phyloP scores from a whole-genome alignment of 495 filamentous ascomycete genomes.

The Stereocaulon alpinum region DNA sequence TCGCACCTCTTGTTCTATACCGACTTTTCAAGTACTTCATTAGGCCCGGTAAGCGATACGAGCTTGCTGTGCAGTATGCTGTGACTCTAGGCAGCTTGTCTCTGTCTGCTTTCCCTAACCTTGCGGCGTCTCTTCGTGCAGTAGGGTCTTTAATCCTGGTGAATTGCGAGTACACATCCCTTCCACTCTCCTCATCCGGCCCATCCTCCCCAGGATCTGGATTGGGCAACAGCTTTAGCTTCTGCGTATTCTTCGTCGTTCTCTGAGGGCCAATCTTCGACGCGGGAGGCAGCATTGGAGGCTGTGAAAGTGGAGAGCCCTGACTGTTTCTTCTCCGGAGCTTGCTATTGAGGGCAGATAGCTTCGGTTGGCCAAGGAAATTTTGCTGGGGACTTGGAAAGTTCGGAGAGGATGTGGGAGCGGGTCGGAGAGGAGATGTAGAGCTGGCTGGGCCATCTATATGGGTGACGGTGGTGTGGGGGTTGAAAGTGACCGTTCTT shows the following conservation, averaged over 20 bases:
- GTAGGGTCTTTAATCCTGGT: constrained; percentile 95
- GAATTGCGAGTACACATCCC: constrained; percentile 93
- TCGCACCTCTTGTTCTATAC: constrained; percentile 59
- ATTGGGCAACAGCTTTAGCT: constrained; percentile 87
- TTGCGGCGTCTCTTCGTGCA: constrained; percentile 81
- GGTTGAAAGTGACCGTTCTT: constrained; percentile 64
- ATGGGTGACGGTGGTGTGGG: constrained; percentile 49
- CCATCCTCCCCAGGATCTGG: constrained; percentile 70
- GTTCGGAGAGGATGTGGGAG: constrained; percentile 33
- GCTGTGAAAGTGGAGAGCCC: constrained; percentile 46
- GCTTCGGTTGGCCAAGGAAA: constrained; percentile 50
- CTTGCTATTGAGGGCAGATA: constrained; percentile 77
- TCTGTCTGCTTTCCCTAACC: constrained; percentile 86
- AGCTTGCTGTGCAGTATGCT: constrained; percentile 89
- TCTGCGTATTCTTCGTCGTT: constrained; percentile 90
- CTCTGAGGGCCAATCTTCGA: constrained; percentile 89
- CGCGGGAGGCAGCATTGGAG: constrained; percentile 33
- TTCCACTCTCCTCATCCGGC: constrained; percentile 75
- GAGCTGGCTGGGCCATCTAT: constrained; percentile 38
- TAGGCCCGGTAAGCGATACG: constrained; percentile 76
- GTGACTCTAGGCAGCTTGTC: constrained; percentile 82
- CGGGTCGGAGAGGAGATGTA: constrained; percentile 35
- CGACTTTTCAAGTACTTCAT: constrained; percentile 83
- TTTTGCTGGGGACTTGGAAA: constrained; percentile 28
- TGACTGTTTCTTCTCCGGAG: constrained; percentile 77